phyloP scores from a whole-genome alignment of 208 protist genomes.

The Crithidia mellificae region DNA sequence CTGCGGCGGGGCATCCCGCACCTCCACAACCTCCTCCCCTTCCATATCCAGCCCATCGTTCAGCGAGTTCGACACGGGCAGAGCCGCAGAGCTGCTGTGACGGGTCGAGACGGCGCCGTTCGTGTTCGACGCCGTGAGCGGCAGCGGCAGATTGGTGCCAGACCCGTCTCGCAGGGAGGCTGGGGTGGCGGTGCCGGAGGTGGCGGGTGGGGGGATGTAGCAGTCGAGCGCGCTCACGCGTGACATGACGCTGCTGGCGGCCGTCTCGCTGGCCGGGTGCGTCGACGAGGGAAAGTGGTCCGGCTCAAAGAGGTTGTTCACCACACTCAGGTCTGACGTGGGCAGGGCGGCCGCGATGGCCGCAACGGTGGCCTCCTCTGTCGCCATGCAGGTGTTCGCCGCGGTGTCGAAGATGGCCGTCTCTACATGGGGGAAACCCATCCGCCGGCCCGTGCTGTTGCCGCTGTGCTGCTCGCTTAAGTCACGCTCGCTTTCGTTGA shows the following conservation, averaged over 20 bases:
- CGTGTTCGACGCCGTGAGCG: no score
- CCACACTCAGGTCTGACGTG: not conserved
- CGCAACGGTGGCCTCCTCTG: no score
- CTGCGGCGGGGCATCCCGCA: not conserved
- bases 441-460: not conserved
- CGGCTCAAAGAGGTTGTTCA: constrained; percentile 1
- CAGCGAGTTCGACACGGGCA: not conserved
- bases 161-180: not conserved
- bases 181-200: constrained; percentile 17
- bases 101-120: no score
- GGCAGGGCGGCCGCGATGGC: no score
- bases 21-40: not conserved
- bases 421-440: constrained; percentile 7
- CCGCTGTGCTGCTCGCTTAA: not conserved
- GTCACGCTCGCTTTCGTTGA: not conserved
- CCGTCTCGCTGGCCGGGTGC: constrained; percentile 1
- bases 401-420: constrained; percentile 26
- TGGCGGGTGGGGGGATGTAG: not conserved
- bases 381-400: not conserved
- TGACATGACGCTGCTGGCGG: constrained; percentile 4
- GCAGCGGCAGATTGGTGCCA: not conserved
- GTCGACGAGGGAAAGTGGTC: not conserved
- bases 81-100: not conserved
- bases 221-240: constrained; percentile 12
- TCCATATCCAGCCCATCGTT: constrained; percentile 3